Base-by-base conservation (phyloP, 2,329 filamentous ascomycete genomes). In the Aspergillus awamori region DNA sequence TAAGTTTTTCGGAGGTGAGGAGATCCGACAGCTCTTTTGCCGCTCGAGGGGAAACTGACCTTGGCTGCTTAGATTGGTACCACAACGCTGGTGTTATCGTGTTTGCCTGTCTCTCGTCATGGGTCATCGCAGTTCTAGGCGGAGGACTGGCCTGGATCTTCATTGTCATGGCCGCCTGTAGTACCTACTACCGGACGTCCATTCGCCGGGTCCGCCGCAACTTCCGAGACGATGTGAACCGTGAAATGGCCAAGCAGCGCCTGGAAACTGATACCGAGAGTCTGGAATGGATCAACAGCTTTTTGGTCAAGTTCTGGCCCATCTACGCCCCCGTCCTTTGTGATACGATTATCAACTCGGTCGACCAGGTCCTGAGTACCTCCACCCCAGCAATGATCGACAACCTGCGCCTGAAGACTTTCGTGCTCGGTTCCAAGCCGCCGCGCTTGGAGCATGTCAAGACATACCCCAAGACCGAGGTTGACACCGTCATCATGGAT, bases 211-310 rank as follows among this genome's bases (percentile, higher is more conserved):
- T 98, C 62, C 89, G 95, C 69, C 89, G 95, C 68, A 99, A 99
- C 77, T 97, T 97, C 77, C 89, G 94, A 62, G 95, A 99, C 78
- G 95, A 99, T 73, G 86, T 99, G 67, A 89, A 89, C 62, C 89
- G 95, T 57, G 93, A 97, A 76, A 84, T 97, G 83, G 89, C 90
- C 11, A 91, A 97, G 77, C 89, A 89, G 77, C 91, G 86, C 70
- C 82, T 99, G 57, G 95, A 98, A 69, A 95, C 88, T 8, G 95
- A 99, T 69, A 88, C 87, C 26, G 95, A 99, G 79, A 95, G 91
- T 59, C 82, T 99, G 53, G 95, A 99, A 77, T 99, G 95, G 95
- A 98, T 99, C 77, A 99, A 99, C 83, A 96, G 92, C 69, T 99
- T 99, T 80, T 76, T 99, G 70, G 88, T 96, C 79, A 99, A 99